Percentiles rank a stretch among this genome's conserved stretches.
phyloP scores from a whole-genome alignment of 1,139 yeast species.

The Kodamaea derodonti region DNA sequence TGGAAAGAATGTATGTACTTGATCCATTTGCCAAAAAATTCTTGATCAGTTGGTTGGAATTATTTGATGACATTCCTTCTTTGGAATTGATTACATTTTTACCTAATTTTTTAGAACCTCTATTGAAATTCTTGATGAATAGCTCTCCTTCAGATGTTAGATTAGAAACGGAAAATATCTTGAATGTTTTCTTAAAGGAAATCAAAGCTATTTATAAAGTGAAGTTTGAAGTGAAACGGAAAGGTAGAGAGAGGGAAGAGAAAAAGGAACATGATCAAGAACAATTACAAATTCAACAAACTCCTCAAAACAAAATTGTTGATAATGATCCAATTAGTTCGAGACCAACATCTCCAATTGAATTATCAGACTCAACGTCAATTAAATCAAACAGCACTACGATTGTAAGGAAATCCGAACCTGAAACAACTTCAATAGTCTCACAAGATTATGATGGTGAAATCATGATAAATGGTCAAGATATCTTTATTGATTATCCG shows the following conservation, averaged over 20 bases:
- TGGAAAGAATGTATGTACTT: constrained; percentile 86
- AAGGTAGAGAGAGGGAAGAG: constrained; percentile 18
- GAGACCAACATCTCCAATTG: neutral
- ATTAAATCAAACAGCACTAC: constrained; percentile 25
- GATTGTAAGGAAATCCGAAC: constrained; percentile 16
- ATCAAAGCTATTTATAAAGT: constrained; percentile 71
- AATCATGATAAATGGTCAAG: constrained; percentile 78
- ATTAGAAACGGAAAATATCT: constrained; percentile 73
- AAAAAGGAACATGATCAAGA: constrained; percentile 9
- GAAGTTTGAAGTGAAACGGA: constrained; percentile 45
- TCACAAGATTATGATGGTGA: constrained; percentile 35
- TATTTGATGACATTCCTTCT: constrained; percentile 89
- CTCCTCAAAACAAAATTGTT: neutral
- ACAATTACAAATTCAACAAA: neutral
- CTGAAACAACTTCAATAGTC: neutral
- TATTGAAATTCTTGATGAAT: constrained; percentile 69
- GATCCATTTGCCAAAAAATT: constrained; percentile 93
- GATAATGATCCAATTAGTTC: neutral
- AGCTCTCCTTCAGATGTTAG: constrained; percentile 87
- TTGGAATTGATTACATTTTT: constrained; percentile 81
- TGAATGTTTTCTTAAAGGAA: constrained; percentile 76
- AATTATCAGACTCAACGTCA: constrained; percentile 11
- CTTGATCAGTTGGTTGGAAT: constrained; percentile 87
- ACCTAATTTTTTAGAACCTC: constrained; percentile 86
- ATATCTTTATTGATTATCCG: constrained; percentile 75